phyloP scores from a whole-genome alignment of 208 protist genomes.

The Crithidia acanthocephali region DNA sequence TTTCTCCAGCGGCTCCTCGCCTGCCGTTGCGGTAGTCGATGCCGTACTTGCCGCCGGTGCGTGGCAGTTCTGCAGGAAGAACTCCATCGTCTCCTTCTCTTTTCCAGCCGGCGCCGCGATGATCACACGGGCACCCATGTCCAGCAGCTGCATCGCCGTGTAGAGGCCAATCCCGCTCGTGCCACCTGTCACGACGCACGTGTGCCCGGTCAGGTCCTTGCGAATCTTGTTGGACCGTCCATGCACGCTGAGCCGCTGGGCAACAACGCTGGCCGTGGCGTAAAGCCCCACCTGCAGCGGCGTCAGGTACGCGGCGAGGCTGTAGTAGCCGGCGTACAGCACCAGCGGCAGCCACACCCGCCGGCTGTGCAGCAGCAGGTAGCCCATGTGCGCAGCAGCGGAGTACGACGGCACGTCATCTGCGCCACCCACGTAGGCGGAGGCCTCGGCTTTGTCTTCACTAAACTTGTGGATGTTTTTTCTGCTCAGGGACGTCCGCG shows the following conservation, averaged over 20 bases:
- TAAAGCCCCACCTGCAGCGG: conserved; percentile 47
- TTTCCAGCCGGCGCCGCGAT: conserved; percentile 54
- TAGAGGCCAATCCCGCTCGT: conserved; percentile 79
- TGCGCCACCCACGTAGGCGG: conserved; percentile 42
- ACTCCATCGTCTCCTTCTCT: conserved; percentile 51
- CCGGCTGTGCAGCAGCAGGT: conserved; percentile 66
- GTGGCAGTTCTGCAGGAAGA: conserved; percentile 45
- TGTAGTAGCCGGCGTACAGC: conserved; percentile 45
- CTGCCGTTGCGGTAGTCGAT: neutral
- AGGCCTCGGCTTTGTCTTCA: conserved; percentile 63
- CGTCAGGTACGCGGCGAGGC: conserved; percentile 29
- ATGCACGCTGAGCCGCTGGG: conserved; percentile 68
- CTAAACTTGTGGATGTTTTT: conserved; percentile 56
- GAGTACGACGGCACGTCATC: conserved; percentile 77
- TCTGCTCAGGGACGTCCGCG: neutral
- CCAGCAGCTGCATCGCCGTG: conserved; percentile 72
- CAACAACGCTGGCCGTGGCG: conserved; percentile 51
- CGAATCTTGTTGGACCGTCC: conserved; percentile 47
- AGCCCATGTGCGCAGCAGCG: conserved; percentile 44
- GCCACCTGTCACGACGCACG: conserved; percentile 77
- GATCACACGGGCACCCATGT: conserved; percentile 70
- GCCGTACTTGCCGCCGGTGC: neutral
- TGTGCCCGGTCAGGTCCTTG: conserved; percentile 68
- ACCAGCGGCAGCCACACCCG: conserved; percentile 69
- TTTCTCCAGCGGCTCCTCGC: conserved; percentile 43